Evolutionary conservation across 2,329 filamentous ascomycete genomes (phyloP), one percentile per base, ranked within the genome.

Genomic region (Claviceps sp.): DNA sequence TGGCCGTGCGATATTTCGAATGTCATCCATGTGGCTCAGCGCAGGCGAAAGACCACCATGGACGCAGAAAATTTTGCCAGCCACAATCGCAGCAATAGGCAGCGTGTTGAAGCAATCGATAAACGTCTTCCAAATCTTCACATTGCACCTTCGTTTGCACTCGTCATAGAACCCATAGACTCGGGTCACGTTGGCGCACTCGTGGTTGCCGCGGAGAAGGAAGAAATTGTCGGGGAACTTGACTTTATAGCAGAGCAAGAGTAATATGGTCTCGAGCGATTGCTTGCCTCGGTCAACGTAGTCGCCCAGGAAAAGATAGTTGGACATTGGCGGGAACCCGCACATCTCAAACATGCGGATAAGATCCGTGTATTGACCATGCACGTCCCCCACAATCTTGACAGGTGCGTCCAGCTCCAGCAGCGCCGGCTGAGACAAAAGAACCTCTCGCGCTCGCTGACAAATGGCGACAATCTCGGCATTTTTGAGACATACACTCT

Each of bases 331-430:
- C 7, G 91, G 91, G 63, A 96, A 97, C 5, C 91, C 91, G 65
- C 91, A 96, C 90, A 96, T 96, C 68, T 97, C 91, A 63, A 97
- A 97, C 79, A 97, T 88, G 57, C 91, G 84, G 62, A 97, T 94
- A 50, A 97, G 73, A 68, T 97, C 91, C 11, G 89, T 95, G 67
- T 95, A 97, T 68, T 97, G 91, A 49, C 91, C 91, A 65, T 97
- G 91, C 14, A 97, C 89, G 65, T 97, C 91, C 49, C 91, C 91
- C 30, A 97, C 93, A 62, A 98, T 94, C 73, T 98, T 98, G 63
- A 98, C 93, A 0, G 93, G 91, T 4, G 93, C 88, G 56, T 91
- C 85, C 46, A 98, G 78, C 69, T 98, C 93, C 52, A 98, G 72
- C 24, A 98, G 75, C 1, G 93, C 89, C 4, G 93, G 93, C 64